Base-by-base conservation (phyloP, 2,329 filamentous ascomycete genomes). In the Colletotrichum sp. region DNA sequence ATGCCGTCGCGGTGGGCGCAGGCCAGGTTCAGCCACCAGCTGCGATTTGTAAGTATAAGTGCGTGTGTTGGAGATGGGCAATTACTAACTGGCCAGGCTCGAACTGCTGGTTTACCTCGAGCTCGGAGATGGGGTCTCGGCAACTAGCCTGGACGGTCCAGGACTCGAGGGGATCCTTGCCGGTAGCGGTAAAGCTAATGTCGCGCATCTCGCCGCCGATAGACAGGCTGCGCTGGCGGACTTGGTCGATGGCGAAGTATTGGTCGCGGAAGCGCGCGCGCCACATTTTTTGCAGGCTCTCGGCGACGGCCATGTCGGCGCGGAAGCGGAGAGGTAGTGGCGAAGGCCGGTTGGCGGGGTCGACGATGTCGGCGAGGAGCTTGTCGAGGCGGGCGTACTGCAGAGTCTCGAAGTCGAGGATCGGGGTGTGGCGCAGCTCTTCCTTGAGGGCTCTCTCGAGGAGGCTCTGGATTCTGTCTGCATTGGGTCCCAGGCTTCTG, bases 11-110 rank as follows among this genome's bases (percentile, higher is more conserved):
- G 86, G 74, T 88, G 84, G 3, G 89, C 90, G 77, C 90, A 91
- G 43, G 88, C 87, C 36, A 91, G 83, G 69, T 90, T 89, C 21
- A 90, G 80, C 89, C 90, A 92, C 90, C 89, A 92, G 71, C 90
- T 92, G 70, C 12, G 16, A 24, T 12, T 15, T 9, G 60, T 83
- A 67, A 82, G 81, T 67, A 66, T 70, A 32, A 68, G 10, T 30
- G 16, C 15, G 34, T 5, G 38, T 16, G 21, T 13, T 16, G 10
- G 9, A 21, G 10, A 66, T 12, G 2, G 15, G 34, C 28, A 13
- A 13, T 5, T n/a, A 81, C 88, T 83, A 81, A 91, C 89, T 89
- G 83, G 72, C 90, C 90, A 28, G 86, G 83, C 66, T 87, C 83
- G 69, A 89, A 89, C 38, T 84, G 80, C 24, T 83, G 78, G 64